Evolutionary conservation across 2,329 filamentous ascomycete genomes (phyloP).

Genomic region (Pseudocercospora vitis): DNA sequence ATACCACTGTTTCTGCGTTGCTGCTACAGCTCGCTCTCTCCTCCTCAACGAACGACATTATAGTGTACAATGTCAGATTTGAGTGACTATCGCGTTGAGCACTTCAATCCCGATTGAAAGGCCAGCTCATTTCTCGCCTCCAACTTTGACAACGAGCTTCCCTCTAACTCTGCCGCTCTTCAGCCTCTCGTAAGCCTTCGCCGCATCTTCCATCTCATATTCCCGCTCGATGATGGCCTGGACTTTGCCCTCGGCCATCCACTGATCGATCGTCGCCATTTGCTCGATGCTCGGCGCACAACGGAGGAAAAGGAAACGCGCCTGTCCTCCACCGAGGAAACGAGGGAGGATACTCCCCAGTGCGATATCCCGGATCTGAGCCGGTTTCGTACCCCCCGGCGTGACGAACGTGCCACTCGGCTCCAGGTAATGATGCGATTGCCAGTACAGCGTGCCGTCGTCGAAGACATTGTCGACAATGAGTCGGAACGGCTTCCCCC

Average conservation of each 20-base stretch:
- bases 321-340: conserved; percentile 54
- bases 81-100: too few species aligned
- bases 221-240: conserved; percentile 57
- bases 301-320: conserved; percentile 44
- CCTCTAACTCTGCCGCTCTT: conserved; percentile 58
- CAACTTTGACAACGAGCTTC: conserved; percentile 54
- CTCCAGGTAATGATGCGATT: conserved; percentile 53
- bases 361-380: conserved; percentile 41
- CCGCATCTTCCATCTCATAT: conserved; percentile 57
- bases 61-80: too few species aligned
- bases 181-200: conserved; percentile 59
- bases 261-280: conserved; percentile 52
- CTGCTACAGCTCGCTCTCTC: too few species aligned
- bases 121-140: conserved; percentile 6
- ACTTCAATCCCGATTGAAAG: neutral
- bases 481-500: conserved; percentile 52
- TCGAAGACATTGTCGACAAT: conserved; percentile 60
- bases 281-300: conserved; percentile 46
- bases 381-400: conserved; percentile 42
- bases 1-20: too few species aligned
- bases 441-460: conserved; percentile 54
- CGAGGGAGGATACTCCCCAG: conserved; percentile 39
- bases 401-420: conserved; percentile 53
- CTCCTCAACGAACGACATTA: too few species aligned
- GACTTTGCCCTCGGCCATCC: conserved; percentile 61